Evolutionary conservation across 345 rosid genomes (phyloP), one percentile per base, ranked within the genome.

Genomic region (Balakata baccata): DNA sequence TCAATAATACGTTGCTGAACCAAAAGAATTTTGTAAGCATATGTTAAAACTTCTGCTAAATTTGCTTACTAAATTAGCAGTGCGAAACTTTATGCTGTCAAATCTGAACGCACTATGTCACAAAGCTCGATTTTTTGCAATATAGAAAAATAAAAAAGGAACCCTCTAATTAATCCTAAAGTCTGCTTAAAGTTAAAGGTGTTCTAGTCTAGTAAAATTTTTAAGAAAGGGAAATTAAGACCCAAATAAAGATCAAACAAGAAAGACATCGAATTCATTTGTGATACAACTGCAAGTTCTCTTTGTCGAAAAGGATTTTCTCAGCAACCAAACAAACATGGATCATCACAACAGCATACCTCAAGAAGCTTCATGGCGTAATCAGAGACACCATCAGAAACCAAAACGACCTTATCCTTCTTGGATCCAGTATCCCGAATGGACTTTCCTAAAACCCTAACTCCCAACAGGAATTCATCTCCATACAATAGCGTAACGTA

Each of bases 381-480:
- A 77, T 87, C 85, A 8, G 98, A 85, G 70, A 94, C 97, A 22
- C 98, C 98, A 76, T 94, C 97, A 46, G 98, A 94, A 77, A 92
- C 97, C 80, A 94, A 79, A 83, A 84, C 98, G 34, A 92, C 97
- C 92, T 86, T 87, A 66, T 92, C 97, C 68, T 89, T 89, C 9
- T 56, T 87, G 66, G 97, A 81, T 81, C 98, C 94, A 52, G 92
- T 86, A 68, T 89, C 89, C 66, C 94, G 81, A 61, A 94, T 90
- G 71, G 98, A 92, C 80, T 94, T 94, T 11, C 98, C 98, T 79
- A 94, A 66, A 61, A 94, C 97, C 83, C 98, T 86, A 79, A 92
- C 98, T 23, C 98, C 98, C 80, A 94, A 78, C 69, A 94, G 70
- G 81, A 94, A 94, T 86, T 90, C 98, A 79, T 94, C 98, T 29